phyloP scores from a whole-genome alignment of 2,329 filamentous ascomycete genomes.

The Mycosphaerella arachidis region DNA sequence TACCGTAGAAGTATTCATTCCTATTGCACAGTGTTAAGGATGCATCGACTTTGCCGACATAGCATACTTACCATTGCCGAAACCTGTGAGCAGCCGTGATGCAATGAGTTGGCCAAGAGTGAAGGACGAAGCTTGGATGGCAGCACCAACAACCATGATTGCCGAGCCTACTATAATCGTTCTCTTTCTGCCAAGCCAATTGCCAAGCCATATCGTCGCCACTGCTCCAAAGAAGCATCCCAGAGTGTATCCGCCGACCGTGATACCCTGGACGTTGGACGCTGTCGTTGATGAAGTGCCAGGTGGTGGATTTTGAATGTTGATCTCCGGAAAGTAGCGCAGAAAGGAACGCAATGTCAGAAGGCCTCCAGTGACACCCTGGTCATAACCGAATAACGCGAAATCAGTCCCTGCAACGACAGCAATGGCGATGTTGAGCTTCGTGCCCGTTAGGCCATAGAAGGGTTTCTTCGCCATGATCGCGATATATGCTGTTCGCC shows the following conservation, averaged over 20 bases:
- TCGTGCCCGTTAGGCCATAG: conserved; percentile 40
- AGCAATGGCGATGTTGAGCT: conserved; percentile 41
- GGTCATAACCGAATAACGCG: conserved; percentile 22
- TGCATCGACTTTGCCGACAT: not conserved
- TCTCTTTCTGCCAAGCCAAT: conserved; percentile 54
- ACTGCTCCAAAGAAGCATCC: conserved; percentile 18
- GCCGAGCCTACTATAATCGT: conserved; percentile 57
- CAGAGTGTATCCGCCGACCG: conserved; percentile 25
- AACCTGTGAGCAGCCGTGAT: conserved; percentile 48
- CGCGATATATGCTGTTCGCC: not conserved
- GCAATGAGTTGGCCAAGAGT: conserved; percentile 44
- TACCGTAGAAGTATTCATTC: conserved; percentile 37
- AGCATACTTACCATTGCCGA: conserved; percentile 35
- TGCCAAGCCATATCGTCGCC: conserved; percentile 49
- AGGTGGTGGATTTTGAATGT: conserved; percentile 22
- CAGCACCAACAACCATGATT: conserved; percentile 56
- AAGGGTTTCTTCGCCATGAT: conserved; percentile 27
- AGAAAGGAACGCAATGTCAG: conserved; percentile 40
- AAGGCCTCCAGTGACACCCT: conserved; percentile 42
- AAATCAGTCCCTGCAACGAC: conserved; percentile 43
- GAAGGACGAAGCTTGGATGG: conserved; percentile 53
- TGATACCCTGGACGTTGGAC: conserved; percentile 40
- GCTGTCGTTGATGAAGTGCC: conserved; percentile 1
- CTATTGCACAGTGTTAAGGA: conserved; percentile 31
- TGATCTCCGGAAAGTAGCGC: conserved; percentile 34